Conservation (phyloP, 345 rosid genomes). For the Eucalyptus cloeziana region DNA sequence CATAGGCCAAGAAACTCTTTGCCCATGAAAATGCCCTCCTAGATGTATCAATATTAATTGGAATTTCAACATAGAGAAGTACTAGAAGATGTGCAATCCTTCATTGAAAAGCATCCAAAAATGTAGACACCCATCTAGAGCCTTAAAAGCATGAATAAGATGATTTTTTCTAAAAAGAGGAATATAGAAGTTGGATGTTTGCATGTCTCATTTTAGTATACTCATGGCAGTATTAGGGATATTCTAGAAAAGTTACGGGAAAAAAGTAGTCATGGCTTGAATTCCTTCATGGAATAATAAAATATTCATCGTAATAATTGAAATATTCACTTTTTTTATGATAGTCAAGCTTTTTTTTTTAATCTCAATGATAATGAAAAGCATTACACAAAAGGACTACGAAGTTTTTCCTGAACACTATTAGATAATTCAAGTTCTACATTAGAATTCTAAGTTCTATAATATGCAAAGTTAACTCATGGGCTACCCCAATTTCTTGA, state of each 20-base stretch:
- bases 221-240: neutral
- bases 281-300: neutral
- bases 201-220: neutral
- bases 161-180: neutral
- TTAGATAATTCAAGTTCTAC: neutral
- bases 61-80: neutral
- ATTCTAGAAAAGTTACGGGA: neutral
- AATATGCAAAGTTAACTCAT: neutral
- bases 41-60: neutral
- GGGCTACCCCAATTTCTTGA: neutral
- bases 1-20: neutral
- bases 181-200: neutral
- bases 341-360: neutral
- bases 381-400: neutral
- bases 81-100: neutral
- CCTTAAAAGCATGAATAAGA: neutral
- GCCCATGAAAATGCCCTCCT: neutral
- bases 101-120: neutral
- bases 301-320: neutral
- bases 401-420: neutral
- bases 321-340: neutral
- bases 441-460: neutral
- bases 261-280: neutral
- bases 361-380: neutral
- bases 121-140: neutral